Evolutionary conservation across 768 basidiomycete genomes (phyloP).

Genomic region (Tephrocybe sp.): DNA sequence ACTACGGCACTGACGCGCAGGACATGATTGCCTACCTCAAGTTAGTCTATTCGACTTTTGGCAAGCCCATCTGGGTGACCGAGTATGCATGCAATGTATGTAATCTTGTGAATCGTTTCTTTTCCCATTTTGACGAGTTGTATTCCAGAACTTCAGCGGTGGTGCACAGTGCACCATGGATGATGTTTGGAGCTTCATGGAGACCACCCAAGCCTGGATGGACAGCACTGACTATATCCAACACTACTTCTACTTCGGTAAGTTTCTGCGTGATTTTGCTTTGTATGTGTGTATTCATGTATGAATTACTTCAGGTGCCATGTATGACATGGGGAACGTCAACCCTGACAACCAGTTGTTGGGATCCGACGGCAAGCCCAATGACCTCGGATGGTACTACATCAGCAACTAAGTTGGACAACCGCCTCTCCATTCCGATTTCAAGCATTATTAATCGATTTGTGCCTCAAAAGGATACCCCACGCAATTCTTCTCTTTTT

Average conservation of each 20-base stretch:
- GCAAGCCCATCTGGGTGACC: slow-evolving; percentile 52
- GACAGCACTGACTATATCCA: slow-evolving; percentile 38
- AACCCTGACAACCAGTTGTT: slow-evolving; percentile 55
- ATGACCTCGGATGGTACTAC: slow-evolving; percentile 48
- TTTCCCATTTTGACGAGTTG: not conserved
- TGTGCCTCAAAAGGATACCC: slow-evolving; percentile 17
- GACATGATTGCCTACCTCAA: slow-evolving; percentile 53
- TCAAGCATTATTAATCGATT: slow-evolving; percentile 11
- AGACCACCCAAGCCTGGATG: slow-evolving; percentile 39
- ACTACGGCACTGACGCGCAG: slow-evolving; percentile 52
- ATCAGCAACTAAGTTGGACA: slow-evolving; percentile 28
- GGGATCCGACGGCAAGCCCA: slow-evolving; percentile 41
- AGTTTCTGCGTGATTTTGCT: slow-evolving; percentile 13
- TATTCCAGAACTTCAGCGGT: slow-evolving; percentile 50
- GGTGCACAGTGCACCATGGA: slow-evolving; percentile 35
- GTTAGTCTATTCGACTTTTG: slow-evolving; percentile 42
- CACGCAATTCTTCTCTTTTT: slow-evolving; percentile 7
- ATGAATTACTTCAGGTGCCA: slow-evolving; percentile 37
- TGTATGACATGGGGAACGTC: slow-evolving; percentile 56
- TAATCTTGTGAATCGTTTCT: not conserved
- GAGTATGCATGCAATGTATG: slow-evolving; percentile 70
- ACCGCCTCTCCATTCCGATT: slow-evolving; percentile 6
- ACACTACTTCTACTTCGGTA: slow-evolving; percentile 62
- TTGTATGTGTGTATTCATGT: too few species aligned
- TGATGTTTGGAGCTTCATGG: slow-evolving; percentile 50